Evolutionary conservation across 306 rosid species (phyloP), one percentile per base, ranked within the genome.

Genomic region (Vigna mungo): DNA sequence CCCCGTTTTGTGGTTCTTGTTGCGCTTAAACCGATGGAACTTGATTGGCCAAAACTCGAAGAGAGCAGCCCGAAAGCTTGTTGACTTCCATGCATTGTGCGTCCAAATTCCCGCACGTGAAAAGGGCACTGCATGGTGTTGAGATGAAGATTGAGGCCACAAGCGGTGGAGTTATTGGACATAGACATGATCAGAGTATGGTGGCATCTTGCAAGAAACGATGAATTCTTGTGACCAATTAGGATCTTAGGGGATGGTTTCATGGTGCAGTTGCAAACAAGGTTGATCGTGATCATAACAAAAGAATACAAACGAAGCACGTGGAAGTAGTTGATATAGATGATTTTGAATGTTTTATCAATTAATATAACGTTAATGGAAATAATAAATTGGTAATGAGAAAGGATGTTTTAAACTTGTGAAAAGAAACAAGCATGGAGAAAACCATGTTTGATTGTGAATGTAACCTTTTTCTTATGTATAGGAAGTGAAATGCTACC

Each of bases 231-330:
- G 72, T 72, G 75, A 65, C 83, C 58, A 69, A 37, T 13, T 32
- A 95, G 82, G 68, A 88, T 80, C 80, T 87, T 89, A 60, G 85
- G 82, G 23, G 86, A 83, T 80, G 93, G 87, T 84, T 87, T 95
- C 96, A 90, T 88, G 53, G 87, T 70, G 61, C 85, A 86, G 78
- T 82, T 79, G 71, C 88, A 75, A 74, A 88, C 72, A 43, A 82
- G 70, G 78, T 71, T 75, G 60, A 78, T 27, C 30, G 83, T 47
- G 73, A 63, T 90, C 94, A 89, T 86, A 16, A 25, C 83, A 71
- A 23, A 71, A 46, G 23, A 79, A 76, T 7, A 4, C 9, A 25
- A 72, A 58, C 18, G 30, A 52, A 71, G 53, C 16, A 7, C 27
- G 61, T 52, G 71, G 37, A 72, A 63, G 61, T 74, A 75, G 58